Evolutionary conservation across 192 early-diverging fungal species (phyloP).

Genomic region (Umbelopsis ramanniana): DNA sequence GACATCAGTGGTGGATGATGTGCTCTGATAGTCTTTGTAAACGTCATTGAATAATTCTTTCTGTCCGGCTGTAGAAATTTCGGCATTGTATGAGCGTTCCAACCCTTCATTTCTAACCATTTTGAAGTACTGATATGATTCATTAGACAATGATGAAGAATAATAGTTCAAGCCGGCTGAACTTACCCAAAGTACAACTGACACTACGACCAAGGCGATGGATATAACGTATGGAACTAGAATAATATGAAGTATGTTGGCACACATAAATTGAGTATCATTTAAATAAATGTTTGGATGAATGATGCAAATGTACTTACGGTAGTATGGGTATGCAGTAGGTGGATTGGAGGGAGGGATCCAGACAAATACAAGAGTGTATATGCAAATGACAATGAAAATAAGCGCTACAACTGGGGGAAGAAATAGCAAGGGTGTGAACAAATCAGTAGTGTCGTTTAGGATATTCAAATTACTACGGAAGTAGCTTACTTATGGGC

Average conservation of each 20-base stretch:
- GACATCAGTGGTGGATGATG: background rate
- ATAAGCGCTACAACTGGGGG: slow-evolving; percentile 26
- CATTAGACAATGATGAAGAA: too few relatives aligned
- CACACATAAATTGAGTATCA: too few relatives aligned
- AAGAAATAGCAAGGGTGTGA: background rate
- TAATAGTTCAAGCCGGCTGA: background rate
- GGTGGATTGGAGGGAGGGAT: slow-evolving; percentile 9
- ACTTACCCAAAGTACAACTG: slow-evolving; percentile 35
- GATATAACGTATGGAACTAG: slow-evolving; percentile 36
- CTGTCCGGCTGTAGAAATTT: slow-evolving; percentile 4
- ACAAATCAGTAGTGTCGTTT: too few relatives aligned
- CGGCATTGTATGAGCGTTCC: slow-evolving; percentile 23
- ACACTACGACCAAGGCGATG: slow-evolving; percentile 26
- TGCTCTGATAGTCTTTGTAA: slow-evolving; percentile 19
- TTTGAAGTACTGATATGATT: slow-evolving; percentile 24
- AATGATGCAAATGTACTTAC: background rate
- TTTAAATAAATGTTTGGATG: too few relatives aligned
- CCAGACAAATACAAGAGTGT: slow-evolving; percentile 23
- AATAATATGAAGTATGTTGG: background rate
- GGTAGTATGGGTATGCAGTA: slow-evolving; percentile 24
- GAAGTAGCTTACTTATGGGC: slow-evolving; percentile 20
- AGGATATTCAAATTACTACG: background rate
- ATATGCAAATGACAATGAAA: slow-evolving; percentile 27
- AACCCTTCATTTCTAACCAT: slow-evolving; percentile 21
- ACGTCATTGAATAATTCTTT: slow-evolving; percentile 23